Conservation (phyloP, 495 filamentous ascomycete species). For the Lasiosphaeria ovina region DNA sequence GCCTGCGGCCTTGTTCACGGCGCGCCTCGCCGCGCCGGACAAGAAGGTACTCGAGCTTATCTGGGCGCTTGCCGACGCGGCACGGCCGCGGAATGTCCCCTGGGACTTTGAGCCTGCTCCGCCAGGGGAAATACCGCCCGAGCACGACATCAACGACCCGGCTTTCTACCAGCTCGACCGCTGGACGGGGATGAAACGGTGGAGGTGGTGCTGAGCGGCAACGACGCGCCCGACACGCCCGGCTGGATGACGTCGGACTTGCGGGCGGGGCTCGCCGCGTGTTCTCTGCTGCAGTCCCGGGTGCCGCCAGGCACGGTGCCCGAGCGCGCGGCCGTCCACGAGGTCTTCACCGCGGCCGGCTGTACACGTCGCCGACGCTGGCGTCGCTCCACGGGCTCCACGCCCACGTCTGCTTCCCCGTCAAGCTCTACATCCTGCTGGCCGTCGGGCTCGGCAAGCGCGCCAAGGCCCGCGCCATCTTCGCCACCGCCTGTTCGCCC, state of each 20-base stretch:
- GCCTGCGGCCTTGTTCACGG: too few relatives aligned
- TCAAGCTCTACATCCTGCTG: background rate
- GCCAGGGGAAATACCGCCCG: background rate
- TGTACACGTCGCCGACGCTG: background rate
- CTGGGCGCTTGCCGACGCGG: background rate
- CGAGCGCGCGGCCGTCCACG: background rate
- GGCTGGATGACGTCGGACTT: background rate
- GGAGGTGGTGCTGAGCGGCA: too few relatives aligned
- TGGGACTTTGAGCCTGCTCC: background rate
- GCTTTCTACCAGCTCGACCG: background rate
- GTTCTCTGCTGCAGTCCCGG: background rate
- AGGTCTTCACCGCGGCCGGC: background rate
- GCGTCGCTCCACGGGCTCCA: background rate
- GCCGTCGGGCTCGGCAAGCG: background rate
- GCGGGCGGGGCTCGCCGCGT: background rate
- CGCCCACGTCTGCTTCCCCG: background rate
- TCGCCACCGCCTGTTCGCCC: background rate
- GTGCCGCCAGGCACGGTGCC: constrained; percentile 5
- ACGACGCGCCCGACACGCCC: background rate
- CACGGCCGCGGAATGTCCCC: background rate
- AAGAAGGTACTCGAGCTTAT: background rate
- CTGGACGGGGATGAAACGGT: background rate
- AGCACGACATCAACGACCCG: background rate
- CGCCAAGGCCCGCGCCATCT: background rate
- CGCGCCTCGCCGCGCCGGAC: too few relatives aligned